Percentiles rank a stretch among this genome's conserved stretches.
These are phyloP conservation scores for Candida vartiovaarae DNA, from an alignment of 805 yeast species.

Conservation along the genomic window DNA sequence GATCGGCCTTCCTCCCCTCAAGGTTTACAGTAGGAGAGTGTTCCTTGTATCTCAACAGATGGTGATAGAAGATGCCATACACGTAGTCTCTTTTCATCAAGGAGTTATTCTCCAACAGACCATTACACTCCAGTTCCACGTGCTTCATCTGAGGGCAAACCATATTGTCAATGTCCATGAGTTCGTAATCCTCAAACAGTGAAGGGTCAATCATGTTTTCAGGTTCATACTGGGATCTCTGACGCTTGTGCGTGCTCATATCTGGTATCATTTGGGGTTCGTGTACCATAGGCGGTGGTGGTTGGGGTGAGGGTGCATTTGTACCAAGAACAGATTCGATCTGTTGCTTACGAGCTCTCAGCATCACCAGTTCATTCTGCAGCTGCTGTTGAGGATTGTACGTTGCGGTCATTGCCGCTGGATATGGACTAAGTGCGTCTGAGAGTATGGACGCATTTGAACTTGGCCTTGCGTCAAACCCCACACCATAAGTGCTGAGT, in stretches of 20 bases:
- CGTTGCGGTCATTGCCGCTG: background rate
- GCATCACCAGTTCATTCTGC: slow-evolving; percentile 9
- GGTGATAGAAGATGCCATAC: slow-evolving; percentile 9
- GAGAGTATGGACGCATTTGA: background rate
- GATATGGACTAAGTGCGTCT: background rate
- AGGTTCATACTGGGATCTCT: background rate
- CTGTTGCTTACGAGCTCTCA: slow-evolving; percentile 7
- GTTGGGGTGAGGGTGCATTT: background rate
- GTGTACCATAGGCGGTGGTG: background rate
- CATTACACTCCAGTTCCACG: slow-evolving; percentile 12
- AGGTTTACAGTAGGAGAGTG: background rate
- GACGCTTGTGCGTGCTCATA: background rate
- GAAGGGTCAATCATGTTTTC: slow-evolving; percentile 14
- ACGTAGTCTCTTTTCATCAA: slow-evolving; percentile 16
- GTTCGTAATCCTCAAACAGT: slow-evolving; percentile 7
- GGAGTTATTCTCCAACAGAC: slow-evolving; percentile 16
- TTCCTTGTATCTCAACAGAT: slow-evolving; percentile 8
- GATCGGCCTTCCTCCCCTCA: slow-evolving; percentile 3
- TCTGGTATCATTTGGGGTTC: background rate
- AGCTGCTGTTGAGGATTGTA: slow-evolving; percentile 11
- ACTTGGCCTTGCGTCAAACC: background rate
- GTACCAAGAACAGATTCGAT: slow-evolving; percentile 10
- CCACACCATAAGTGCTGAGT: background rate
- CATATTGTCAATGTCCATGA: slow-evolving; percentile 10
- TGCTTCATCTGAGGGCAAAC: slow-evolving; percentile 10